These are phyloP conservation scores for Obba rivulosa DNA, from an alignment of 768 basidiomycete genomes.

Conservation along the genomic window DNA sequence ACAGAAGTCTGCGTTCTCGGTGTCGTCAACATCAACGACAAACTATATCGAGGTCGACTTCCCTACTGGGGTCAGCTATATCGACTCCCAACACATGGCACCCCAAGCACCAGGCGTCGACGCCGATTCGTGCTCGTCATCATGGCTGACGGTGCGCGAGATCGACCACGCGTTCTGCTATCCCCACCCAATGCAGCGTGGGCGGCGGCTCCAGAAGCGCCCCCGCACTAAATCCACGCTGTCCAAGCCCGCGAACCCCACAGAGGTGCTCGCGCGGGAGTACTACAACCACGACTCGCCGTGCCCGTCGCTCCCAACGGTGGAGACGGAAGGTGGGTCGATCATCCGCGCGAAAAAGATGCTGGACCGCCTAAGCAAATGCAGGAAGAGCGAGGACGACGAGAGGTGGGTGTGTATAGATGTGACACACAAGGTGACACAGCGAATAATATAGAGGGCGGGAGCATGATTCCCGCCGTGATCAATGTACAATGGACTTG, in stretches of 20 bases:
- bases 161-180: conserved; percentile 12
- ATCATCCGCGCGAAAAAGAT: conserved; percentile 12
- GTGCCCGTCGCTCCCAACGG: neutral
- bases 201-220: conserved; percentile 14
- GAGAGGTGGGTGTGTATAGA: conserved; percentile 27
- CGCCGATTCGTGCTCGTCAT: neutral
- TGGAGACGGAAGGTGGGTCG: neutral
- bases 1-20: conserved; percentile 29
- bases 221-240: conserved; percentile 8
- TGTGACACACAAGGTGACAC: conserved; percentile 24
- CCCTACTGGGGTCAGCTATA: conserved; percentile 4
- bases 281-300: conserved; percentile 22
- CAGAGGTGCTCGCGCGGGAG: conserved; percentile 23
- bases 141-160: conserved; percentile 19
- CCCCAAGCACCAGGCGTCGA: neutral
- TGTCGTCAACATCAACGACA: conserved; percentile 32
- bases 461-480: no score
- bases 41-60: conserved; percentile 28
- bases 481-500: no score
- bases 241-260: conserved; percentile 20
- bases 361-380: conserved; percentile 17
- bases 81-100: neutral
- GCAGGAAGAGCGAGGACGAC: conserved; percentile 17
- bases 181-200: conserved; percentile 5
- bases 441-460: conserved; percentile 15